Evolutionary conservation across 805 yeast genomes (phyloP), one percentile per base, ranked within the genome.

Genomic region (Metschnikowia koreensis): DNA sequence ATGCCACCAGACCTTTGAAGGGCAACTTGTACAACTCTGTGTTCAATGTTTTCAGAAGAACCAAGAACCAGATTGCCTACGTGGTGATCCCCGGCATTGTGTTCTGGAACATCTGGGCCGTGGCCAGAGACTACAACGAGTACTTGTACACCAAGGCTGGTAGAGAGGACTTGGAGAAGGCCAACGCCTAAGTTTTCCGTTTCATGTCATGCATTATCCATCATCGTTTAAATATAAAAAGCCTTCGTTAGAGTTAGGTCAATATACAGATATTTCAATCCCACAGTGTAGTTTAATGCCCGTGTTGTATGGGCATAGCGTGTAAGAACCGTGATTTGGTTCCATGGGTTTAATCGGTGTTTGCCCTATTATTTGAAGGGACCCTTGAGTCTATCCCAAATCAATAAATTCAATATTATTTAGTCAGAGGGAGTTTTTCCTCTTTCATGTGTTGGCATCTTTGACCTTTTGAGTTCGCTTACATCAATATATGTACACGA

Each of bases 61-160:
- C 86, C 63, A 88, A 83, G 75, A 78, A 86, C 68, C 97, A 94
- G 79, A 81, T 84, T 56, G 75, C 93, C 62, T 93, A 77, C 76
- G 74, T 93, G 53, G 73, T 81, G 48, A 68, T 90, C 60, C 99
- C 99, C 61, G 90, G 81, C 60, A 77, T 83, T 52, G 71, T 89
- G 60, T 85, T 89, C 68, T 90, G 93, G 88, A 84, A 83, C 71
- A 74, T 93, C 76, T 90, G 97, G 96, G 83, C 82, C 59, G 73
- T 79, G 68, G 92, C 96, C 60, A 84, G 90, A 77, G 91, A 87
- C 69, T 91, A 91, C 83, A 89, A 93, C 76, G 93, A 84, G 70
- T 92, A 78, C 83, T 81, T 93, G 71, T 93, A 93, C 82, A 91
- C 97, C 74, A 93, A 93, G 81, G 98, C 89, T 60, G 99, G 99